Evolutionary conservation across 2,329 filamentous ascomycete species (phyloP).

Genomic region (Sclerotinia subarctica): DNA sequence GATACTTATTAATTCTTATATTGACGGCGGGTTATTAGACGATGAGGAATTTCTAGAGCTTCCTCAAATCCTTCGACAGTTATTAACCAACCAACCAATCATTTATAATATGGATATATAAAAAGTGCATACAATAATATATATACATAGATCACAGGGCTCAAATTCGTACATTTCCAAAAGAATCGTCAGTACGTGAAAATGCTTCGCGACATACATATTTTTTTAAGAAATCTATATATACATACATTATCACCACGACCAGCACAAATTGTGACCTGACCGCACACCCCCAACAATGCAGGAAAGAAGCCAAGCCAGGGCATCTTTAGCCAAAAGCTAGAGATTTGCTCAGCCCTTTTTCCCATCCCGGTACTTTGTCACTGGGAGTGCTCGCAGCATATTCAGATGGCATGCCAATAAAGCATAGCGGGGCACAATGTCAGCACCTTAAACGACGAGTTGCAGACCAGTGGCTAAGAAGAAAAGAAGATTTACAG

Average conservation of each 20-base stretch:
- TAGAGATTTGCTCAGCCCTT: constrained; percentile 12
- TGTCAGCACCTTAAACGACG: constrained; percentile 19
- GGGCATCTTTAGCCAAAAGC: not conserved
- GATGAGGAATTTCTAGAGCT: not conserved
- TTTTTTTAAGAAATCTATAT: not conserved
- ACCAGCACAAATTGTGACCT: not conserved
- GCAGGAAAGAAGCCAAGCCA: not conserved
- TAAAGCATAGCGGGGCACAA: not conserved
- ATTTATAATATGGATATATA: not conserved
- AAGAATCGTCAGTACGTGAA: not conserved
- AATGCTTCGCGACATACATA: not conserved
- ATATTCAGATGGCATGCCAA: not conserved
- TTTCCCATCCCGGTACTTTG: constrained; percentile 17
- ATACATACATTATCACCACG: not conserved
- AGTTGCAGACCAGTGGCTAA: not conserved
- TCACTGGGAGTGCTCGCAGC: constrained; percentile 13
- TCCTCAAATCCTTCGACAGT: too few relatives aligned
- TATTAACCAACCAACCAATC: too few relatives aligned
- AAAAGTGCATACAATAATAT: not conserved
- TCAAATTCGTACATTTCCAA: constrained; percentile 1
- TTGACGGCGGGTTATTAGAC: not conserved
- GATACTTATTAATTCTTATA: not conserved
- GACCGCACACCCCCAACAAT: not conserved
- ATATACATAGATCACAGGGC: not conserved
- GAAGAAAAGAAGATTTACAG: not conserved